phyloP scores from a whole-genome alignment of 164 flowering plant species.

The Vitis labrusca region DNA sequence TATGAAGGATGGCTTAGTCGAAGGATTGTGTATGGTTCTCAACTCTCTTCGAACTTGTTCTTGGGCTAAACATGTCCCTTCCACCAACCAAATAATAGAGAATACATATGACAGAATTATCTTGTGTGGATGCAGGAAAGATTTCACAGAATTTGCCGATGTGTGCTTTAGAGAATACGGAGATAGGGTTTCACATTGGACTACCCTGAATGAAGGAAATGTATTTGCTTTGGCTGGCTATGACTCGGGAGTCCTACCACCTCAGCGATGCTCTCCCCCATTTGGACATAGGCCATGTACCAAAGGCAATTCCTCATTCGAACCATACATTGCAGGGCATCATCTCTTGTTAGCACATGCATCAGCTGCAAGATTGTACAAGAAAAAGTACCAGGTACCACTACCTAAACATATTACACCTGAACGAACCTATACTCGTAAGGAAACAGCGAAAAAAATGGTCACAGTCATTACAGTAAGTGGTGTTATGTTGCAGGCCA shows the following conservation, averaged over 20 bases:
- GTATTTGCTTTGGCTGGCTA: conserved; percentile 28
- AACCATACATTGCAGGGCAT: conserved; percentile 50
- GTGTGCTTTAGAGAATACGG: conserved; percentile 53
- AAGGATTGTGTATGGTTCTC: conserved; percentile 13
- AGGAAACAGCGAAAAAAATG: too few species aligned
- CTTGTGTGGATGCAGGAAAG: conserved; percentile 24
- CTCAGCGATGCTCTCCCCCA: conserved; percentile 41
- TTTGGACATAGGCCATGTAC: conserved; percentile 28
- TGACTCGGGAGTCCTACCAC: conserved; percentile 34
- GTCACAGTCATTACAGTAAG: too few species aligned
- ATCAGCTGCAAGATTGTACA: conserved; percentile 37
- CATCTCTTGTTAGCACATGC: conserved; percentile 51
- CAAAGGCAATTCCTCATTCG: conserved; percentile 49
- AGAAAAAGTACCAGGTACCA: conserved; percentile 35
- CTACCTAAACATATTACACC: neutral
- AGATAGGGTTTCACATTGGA: conserved; percentile 54
- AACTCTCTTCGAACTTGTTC: neutral
- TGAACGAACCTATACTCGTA: too few species aligned
- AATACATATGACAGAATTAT: neutral
- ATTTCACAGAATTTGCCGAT: conserved; percentile 44
- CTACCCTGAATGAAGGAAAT: conserved; percentile 53
- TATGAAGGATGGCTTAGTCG: conserved; percentile 23
- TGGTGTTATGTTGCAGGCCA: conserved; percentile 27
- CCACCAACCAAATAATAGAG: neutral
- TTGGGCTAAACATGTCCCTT: neutral